These are phyloP conservation scores for Halocafeteria seosinensis DNA, from an alignment of 108 stramenopile genomes.

Conservation along the genomic window DNA sequence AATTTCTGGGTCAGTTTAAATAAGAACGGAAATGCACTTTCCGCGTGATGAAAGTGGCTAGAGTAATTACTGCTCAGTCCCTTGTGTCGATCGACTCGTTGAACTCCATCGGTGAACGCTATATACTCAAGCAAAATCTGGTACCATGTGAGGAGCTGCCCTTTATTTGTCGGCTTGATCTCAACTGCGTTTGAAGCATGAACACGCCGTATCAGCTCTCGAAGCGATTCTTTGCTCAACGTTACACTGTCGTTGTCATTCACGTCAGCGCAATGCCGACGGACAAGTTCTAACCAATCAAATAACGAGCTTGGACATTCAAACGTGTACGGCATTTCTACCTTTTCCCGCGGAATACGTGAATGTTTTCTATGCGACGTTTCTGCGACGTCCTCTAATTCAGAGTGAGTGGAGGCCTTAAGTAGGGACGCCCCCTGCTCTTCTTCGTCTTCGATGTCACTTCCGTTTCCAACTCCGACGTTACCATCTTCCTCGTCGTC, in stretches of 20 bases:
- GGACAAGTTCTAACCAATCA: neutral
- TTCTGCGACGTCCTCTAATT: no score
- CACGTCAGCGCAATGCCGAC: neutral
- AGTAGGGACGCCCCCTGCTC: neutral
- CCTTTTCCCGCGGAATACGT: neutral
- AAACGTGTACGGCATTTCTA: neutral
- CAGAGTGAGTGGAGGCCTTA: neutral
- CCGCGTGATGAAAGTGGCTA: no score
- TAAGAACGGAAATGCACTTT: no score
- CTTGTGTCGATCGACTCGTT: no score
- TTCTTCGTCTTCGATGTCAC: neutral
- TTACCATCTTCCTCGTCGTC: no score
- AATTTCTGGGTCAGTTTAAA: no score
- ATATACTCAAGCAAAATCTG: neutral
- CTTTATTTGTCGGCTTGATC: neutral
- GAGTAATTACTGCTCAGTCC: no score
- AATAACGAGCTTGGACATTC: neutral
- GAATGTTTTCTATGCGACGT: no score
- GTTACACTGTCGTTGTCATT: neutral
- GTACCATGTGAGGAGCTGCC: neutral
- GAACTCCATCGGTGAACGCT: neutral
- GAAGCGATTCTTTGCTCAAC: neutral
- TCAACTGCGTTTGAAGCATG: neutral
- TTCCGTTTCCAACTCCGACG: neutral
- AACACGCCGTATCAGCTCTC: neutral